Percentiles rank a stretch among this genome's conserved stretches.
phyloP scores from a whole-genome alignment of 2,329 filamentous ascomycete genomes.

The Erysiphe pulchra region DNA sequence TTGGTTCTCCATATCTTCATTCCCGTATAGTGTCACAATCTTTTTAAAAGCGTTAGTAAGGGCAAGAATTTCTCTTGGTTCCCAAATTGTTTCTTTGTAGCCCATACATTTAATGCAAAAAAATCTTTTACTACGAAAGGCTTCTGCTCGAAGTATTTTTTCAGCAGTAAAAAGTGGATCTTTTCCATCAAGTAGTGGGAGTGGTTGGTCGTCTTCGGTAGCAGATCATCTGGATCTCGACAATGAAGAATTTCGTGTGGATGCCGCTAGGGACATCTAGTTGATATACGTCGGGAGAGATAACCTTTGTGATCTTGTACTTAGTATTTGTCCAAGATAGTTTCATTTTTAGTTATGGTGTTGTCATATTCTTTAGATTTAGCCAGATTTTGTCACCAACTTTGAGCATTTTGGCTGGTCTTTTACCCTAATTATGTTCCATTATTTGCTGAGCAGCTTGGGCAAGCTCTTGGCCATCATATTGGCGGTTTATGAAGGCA shows the following conservation, averaged over 20 bases:
- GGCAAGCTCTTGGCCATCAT: neutral
- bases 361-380: neutral
- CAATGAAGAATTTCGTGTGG: neutral
- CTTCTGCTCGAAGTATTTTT: neutral
- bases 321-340: neutral
- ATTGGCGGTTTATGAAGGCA: neutral
- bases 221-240: neutral
- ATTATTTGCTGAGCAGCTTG: constrained; percentile 1
- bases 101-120: neutral
- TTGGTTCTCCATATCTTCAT: neutral
- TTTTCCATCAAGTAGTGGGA: neutral
- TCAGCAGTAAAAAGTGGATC: neutral
- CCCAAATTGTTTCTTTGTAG: neutral
- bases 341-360: neutral
- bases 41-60: neutral
- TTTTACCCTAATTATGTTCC: neutral
- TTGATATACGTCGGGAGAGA: neutral
- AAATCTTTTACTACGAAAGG: neutral
- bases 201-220: neutral
- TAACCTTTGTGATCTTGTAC: neutral
- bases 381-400: neutral
- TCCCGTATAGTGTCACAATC: neutral
- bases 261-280: neutral
- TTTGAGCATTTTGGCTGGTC: neutral
- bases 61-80: neutral